Base-by-base conservation (phyloP, 352 stramenopile genomes). In the Phytopythium chamaehyphon region DNA sequence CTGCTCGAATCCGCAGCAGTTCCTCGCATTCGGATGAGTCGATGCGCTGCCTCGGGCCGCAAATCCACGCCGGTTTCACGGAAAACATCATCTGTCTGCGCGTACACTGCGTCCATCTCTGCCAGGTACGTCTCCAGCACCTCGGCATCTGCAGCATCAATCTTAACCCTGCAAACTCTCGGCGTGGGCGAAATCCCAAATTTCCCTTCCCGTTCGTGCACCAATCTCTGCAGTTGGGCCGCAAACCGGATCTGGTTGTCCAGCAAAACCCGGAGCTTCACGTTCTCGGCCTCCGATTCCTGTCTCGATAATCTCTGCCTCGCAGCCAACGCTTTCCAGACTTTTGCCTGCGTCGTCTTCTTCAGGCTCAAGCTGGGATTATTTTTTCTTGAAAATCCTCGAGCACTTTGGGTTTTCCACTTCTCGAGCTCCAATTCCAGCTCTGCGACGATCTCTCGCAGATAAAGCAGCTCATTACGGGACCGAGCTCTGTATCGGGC, bases 381-480 rank as follows among this genome's bases (percentile, higher is more conserved):
- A n/a, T n/a, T n/a, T n/a, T n/a, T n/a, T n/a, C n/a, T n/a, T n/a
- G n/a, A n/a, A n/a, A n/a, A n/a, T n/a, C n/a, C n/a, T 33, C 28
- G 5, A 5, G 18, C 23, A 3, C 11, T 33, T 7, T 14, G n/a
- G 1, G 3, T 18, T 28, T 51, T 40, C n/a, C 45, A 51, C 11
- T 28, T 18, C 28, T 42, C 28, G 26, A 51, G 28, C 28, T 51
- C 45, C 7, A 15, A 11, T 33, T 51, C 28, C 28, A 51, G 45
- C 45, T 51, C 45, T 14, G 35, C 28, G 0, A 15, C 28, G 16
- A 42, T 33, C 45, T 51, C 45, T 18, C 45, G 45, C 16, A 51
- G 31, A 35, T 51, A 51, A 19, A 51, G 31, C 28, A 51, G 19
- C 45, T 51, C 45, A 28, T 51, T 51, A 12, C 45, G 45, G 0